Conservation (phyloP, 768 basidiomycete species). For the Cystobasidium tubakii region DNA sequence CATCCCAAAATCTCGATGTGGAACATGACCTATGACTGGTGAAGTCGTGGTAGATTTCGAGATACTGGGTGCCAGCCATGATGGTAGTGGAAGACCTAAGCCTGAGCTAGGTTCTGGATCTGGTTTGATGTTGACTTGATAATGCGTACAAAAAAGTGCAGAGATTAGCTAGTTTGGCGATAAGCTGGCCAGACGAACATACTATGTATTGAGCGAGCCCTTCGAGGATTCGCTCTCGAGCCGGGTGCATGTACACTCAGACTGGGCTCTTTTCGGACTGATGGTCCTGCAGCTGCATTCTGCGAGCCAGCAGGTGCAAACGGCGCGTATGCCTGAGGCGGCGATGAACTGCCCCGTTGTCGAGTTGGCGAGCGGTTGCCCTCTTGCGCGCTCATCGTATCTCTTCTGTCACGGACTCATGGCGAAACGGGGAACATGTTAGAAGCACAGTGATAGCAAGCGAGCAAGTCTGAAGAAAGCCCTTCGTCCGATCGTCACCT, state of each 20-base stretch:
- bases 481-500: too few relatives aligned
- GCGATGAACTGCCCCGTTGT: neutral
- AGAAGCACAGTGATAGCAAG: neutral
- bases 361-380: neutral
- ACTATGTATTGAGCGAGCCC: slow-evolving; percentile 11
- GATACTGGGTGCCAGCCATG: slow-evolving; percentile 2
- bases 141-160: neutral
- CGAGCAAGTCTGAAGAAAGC: neutral
- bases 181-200: neutral
- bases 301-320: neutral
- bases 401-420: neutral
- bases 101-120: slow-evolving; percentile 8
- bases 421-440: neutral
- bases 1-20: slow-evolving; percentile 27
- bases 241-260: neutral
- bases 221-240: neutral
- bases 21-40: neutral
- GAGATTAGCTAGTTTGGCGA: too few relatives aligned
- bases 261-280: neutral
- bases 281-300: neutral
- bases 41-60: neutral
- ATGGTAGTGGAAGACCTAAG: neutral
- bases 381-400: neutral
- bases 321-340: neutral
- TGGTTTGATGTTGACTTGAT: slow-evolving; percentile 28